Percentiles rank a stretch among this genome's conserved stretches.
Conservation (phyloP, 352 stramenopile species). For the Phytophthora constricta region DNA sequence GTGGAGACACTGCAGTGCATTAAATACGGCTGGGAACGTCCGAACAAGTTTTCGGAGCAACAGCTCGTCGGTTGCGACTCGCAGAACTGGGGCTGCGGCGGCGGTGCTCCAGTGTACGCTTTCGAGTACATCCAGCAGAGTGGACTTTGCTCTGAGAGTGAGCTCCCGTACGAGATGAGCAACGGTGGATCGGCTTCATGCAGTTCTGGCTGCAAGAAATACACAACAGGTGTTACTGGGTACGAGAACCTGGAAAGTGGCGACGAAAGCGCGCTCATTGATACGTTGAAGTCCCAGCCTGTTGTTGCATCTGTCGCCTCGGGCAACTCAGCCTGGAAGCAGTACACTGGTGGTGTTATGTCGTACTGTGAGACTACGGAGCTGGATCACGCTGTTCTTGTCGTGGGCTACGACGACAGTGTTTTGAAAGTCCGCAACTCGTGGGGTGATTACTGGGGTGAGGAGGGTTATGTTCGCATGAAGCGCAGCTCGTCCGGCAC, state of each 20-base stretch:
- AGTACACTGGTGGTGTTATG: constrained; percentile 94
- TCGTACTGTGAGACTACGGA: constrained; percentile 70
- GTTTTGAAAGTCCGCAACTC: constrained; percentile 97
- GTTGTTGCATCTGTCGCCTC: constrained; percentile 94
- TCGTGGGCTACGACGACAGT: constrained; percentile 91
- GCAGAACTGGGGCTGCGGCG: constrained; percentile 88
- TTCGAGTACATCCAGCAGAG: constrained; percentile 92
- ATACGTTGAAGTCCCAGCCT: constrained; percentile 90
- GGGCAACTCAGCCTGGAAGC: constrained; percentile 94
- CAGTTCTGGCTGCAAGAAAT: constrained; percentile 38
- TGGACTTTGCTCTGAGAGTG: constrained; percentile 73
- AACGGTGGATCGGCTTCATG: constrained; percentile 27
- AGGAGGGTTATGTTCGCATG: constrained; percentile 92
- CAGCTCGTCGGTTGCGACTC: constrained; percentile 92
- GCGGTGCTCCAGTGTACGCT: constrained; percentile 90
- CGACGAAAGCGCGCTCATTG: constrained; percentile 72
- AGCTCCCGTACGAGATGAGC: constrained; percentile 74
- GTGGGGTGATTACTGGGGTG: constrained; percentile 93
- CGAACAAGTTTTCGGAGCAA: constrained; percentile 91
- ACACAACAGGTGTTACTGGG: constrained; percentile 37
- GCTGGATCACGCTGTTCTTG: constrained; percentile 97
- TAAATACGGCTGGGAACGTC: constrained; percentile 46
- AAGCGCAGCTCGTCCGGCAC: constrained; percentile 54
- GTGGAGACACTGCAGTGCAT: constrained; percentile 92
- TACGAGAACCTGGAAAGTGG: constrained; percentile 74